Evolutionary conservation across 257 asterid species (phyloP).

Genomic region (Rhazya stricta): DNA sequence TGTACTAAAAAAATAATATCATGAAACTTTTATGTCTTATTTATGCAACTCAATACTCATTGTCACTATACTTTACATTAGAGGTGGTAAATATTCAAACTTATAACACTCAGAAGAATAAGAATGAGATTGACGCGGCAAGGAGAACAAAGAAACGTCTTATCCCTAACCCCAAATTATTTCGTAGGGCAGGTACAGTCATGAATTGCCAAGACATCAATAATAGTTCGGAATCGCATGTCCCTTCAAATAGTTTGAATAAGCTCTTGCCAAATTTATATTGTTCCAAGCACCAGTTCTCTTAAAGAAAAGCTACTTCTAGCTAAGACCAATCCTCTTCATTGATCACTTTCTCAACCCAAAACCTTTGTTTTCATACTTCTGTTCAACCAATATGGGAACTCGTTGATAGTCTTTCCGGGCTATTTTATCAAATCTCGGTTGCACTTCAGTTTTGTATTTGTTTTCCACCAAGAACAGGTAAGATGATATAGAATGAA

Average conservation of each 20-base stretch:
- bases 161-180: background rate
- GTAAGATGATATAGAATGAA: background rate
- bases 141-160: background rate
- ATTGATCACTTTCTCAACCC: background rate
- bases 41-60: no score
- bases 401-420: background rate
- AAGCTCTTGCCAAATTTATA: background rate
- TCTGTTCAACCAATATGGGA: constrained; percentile 7
- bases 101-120: background rate
- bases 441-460: background rate
- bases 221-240: constrained; percentile 1
- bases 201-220: constrained; percentile 4
- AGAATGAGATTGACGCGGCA: no score
- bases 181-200: background rate
- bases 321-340: background rate
- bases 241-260: background rate
- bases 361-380: constrained; percentile 1
- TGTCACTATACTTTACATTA: no score
- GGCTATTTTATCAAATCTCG: background rate
- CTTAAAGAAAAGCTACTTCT: background rate
- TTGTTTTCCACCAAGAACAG: background rate
- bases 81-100: no score
- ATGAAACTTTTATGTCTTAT: no score
- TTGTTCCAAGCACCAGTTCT: constrained; percentile 3
- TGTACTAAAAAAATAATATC: no score